phyloP scores from a whole-genome alignment of 257 asterid species.

The Apocynum venetum region DNA sequence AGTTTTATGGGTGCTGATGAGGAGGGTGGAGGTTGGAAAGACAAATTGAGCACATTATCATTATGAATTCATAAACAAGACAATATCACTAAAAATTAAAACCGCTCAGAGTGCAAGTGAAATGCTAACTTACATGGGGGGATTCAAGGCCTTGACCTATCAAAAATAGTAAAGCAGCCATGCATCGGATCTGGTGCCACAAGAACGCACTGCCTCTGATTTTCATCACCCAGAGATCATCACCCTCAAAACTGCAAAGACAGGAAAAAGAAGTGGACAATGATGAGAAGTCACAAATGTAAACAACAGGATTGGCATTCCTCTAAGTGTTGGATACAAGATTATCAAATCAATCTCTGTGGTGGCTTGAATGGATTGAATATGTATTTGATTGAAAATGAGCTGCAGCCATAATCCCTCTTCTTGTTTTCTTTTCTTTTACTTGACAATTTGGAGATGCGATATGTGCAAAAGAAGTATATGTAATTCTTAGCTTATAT shows the following conservation, averaged over 20 bases:
- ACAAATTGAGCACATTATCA: neutral
- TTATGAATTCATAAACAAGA: neutral
- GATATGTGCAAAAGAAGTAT: too few species aligned
- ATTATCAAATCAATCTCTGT: neutral
- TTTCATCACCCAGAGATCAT: conserved; percentile 73
- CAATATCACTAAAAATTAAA: neutral
- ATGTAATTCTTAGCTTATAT: too few species aligned
- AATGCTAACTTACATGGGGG: conserved; percentile 56
- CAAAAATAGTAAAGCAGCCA: conserved; percentile 85
- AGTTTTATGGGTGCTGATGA: neutral
- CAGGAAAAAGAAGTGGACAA: conserved; percentile 20
- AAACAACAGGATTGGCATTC: neutral
- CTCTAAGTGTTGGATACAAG: neutral
- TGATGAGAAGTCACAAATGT: neutral
- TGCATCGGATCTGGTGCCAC: conserved; percentile 99
- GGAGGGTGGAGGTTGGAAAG: neutral
- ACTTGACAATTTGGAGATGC: neutral
- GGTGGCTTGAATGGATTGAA: neutral
- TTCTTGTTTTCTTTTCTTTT: neutral
- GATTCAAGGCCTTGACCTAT: conserved; percentile 96
- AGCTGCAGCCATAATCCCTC: neutral
- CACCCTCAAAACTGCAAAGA: conserved; percentile 52
- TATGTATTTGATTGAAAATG: neutral
- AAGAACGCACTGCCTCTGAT: conserved; percentile 95
- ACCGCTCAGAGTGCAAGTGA: neutral